phyloP scores from a whole-genome alignment of 371 early-diverging fungal genomes.

The Rhizopus microsporus region DNA sequence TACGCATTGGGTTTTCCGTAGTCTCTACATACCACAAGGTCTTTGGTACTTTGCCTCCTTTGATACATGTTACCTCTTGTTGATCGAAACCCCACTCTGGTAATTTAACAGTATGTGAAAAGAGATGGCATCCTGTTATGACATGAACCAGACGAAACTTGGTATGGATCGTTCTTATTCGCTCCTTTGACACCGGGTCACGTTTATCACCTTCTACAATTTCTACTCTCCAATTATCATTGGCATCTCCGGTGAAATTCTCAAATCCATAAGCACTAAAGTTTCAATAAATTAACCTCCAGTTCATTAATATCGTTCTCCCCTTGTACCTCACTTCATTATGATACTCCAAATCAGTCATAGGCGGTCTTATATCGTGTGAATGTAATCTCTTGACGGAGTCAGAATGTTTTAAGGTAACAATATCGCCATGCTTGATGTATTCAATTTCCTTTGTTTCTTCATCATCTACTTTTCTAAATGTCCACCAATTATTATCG shows the following conservation, averaged over 20 bases:
- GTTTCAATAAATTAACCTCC: neutral
- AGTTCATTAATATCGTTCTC: constrained; percentile 18
- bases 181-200: constrained; percentile 55
- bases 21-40: constrained; percentile 71
- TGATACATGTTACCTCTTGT: constrained; percentile 90
- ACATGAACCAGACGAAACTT: constrained; percentile 79
- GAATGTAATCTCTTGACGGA: constrained; percentile 72
- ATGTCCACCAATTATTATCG: constrained; percentile 59
- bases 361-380: constrained; percentile 66
- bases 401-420: constrained; percentile 73
- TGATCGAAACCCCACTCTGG: constrained; percentile 98
- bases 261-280: constrained; percentile 61
- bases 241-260: constrained; percentile 45
- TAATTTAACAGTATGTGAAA: constrained; percentile 80
- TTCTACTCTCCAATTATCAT: constrained; percentile 80
- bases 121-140: constrained; percentile 75
- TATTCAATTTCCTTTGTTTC: constrained; percentile 43
- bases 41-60: constrained; percentile 63
- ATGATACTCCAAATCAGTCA: constrained; percentile 89
- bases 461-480: constrained; percentile 59
- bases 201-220: constrained; percentile 63
- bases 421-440: constrained; percentile 69
- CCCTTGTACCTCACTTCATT: constrained; percentile 74
- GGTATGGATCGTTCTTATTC: constrained; percentile 68
- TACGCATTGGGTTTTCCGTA: constrained; percentile 52